Evolutionary conservation across 2,329 filamentous ascomycete species (phyloP), one percentile per base, ranked within the genome.

Genomic region (Chaetothyriales sp.): DNA sequence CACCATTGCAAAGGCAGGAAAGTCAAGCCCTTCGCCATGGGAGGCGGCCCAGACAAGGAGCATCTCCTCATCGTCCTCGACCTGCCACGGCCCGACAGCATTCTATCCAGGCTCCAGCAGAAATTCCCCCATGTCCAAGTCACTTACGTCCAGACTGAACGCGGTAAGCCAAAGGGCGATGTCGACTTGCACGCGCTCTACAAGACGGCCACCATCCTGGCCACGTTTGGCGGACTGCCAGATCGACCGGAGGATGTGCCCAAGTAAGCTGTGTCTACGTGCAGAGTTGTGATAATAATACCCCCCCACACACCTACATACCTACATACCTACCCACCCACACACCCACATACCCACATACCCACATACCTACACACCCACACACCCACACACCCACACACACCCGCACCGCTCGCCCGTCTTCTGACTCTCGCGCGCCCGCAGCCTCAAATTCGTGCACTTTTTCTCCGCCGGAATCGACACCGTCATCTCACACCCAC

Each of bases 401-500:
- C n/a, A n/a, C n/a, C n/a, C n/a, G n/a, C n/a, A n/a, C n/a, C n/a
- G 9, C 13, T 46, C 4, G 29, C 7, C 29, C 7, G 29, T 9
- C 29, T 13, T 33, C 29, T 33, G 8, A 9, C 7, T 5, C 29
- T 13, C 10, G 5, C 2, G 4, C 7, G 15, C 7, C 29, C 7
- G 9, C 25, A 69, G 67, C 25, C 58, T 71, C 18, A 70, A 75
- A 56, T 62, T 78, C 48, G 72, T 82, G 49, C 79, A 82, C 51
- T 71, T 78, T 54, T 69, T 76, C 57, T 77, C 74, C 8, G 78
- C 79, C 6, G 79, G 79, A 1, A 70, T 74, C 46, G 78, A 82
- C 59, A 74, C 77, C 52, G 61, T 79, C 19, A 61, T 72, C 40
- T 61, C 70, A n/a, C 66, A 75, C 51, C 77, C 77, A 0, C 70